Percentiles rank a stretch among this genome's conserved stretches.
Evolutionary conservation across 805 yeast species (phyloP).

Genomic region (Yamadazyma scolyti): DNA sequence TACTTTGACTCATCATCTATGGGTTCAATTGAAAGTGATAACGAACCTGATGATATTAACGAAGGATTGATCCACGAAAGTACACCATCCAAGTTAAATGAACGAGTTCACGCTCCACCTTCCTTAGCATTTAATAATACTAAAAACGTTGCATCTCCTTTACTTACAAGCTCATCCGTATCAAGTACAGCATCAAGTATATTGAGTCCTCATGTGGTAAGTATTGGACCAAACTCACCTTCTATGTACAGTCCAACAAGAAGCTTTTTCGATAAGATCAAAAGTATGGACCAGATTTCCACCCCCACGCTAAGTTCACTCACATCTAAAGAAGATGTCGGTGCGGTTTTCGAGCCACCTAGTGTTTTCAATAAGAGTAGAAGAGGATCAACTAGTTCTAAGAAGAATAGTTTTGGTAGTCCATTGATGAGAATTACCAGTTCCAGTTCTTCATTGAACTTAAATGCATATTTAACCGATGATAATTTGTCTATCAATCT

Average conservation of each 20-base stretch:
- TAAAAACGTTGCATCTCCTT: constrained; percentile 7
- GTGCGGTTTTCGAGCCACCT: constrained; percentile 41
- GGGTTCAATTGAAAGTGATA: constrained; percentile 20
- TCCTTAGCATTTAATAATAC: no score
- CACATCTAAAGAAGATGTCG: constrained; percentile 5
- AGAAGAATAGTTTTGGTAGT: constrained; percentile 27
- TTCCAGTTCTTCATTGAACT: constrained; percentile 37
- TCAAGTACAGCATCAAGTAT: constrained; percentile 19
- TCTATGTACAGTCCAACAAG: constrained; percentile 38
- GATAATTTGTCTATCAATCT: constrained; percentile 13
- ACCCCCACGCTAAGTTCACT: no score
- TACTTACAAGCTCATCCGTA: constrained; percentile 20
- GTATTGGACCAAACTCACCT: constrained; percentile 39
- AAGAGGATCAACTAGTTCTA: constrained; percentile 9
- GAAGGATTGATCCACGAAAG: no score
- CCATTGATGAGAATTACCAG: constrained; percentile 32
- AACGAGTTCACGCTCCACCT: no score
- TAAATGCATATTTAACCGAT: constrained; percentile 41
- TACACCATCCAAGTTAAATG: no score
- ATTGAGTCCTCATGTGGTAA: constrained; percentile 14
- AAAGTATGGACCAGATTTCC: constrained; percentile 13
- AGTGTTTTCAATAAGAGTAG: constrained; percentile 21
- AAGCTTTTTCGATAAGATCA: constrained; percentile 29
- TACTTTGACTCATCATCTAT: constrained; percentile 34
- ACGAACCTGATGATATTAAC: constrained; percentile 5